Percentiles rank a stretch among this genome's conserved stretches.
These are phyloP conservation scores for Cornus controversa DNA, from an alignment of 148 eudicot species.

Conservation along the genomic window DNA sequence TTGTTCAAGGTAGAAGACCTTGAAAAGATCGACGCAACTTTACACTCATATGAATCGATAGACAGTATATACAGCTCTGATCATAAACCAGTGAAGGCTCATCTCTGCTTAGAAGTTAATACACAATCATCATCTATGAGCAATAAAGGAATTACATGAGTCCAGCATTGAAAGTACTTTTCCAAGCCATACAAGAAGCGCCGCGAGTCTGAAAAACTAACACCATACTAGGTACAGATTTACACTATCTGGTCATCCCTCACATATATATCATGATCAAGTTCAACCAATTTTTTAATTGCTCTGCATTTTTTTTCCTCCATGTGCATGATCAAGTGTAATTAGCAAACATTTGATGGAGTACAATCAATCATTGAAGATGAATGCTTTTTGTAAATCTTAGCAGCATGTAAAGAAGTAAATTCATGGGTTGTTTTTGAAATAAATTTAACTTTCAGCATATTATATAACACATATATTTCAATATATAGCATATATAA, in stretches of 20 bases:
- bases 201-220: not conserved
- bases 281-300: not conserved
- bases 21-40: constrained; percentile 23
- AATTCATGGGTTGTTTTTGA: no score
- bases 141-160: not conserved
- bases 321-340: not conserved
- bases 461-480: no score
- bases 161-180: not conserved
- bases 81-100: constrained; percentile 56
- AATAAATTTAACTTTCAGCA: no score
- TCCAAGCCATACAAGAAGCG: not conserved
- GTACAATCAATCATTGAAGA: no score
- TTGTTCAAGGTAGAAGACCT: constrained; percentile 44
- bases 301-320: not conserved
- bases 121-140: not conserved
- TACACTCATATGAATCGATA: constrained; percentile 44
- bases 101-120: constrained; percentile 38
- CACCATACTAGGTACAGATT: not conserved
- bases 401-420: no score
- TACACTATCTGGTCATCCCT: not conserved
- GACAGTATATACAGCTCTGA: constrained; percentile 44
- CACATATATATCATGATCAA: not conserved
- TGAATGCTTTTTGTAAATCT: no score
- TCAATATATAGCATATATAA: no score
- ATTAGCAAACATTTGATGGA: not conserved